A percentile compares a stretch with the other conserved stretches of the same genome.
phyloP scores from a whole-genome alignment of 2,329 filamentous ascomycete genomes.

The Cladophialophora psammophila region DNA sequence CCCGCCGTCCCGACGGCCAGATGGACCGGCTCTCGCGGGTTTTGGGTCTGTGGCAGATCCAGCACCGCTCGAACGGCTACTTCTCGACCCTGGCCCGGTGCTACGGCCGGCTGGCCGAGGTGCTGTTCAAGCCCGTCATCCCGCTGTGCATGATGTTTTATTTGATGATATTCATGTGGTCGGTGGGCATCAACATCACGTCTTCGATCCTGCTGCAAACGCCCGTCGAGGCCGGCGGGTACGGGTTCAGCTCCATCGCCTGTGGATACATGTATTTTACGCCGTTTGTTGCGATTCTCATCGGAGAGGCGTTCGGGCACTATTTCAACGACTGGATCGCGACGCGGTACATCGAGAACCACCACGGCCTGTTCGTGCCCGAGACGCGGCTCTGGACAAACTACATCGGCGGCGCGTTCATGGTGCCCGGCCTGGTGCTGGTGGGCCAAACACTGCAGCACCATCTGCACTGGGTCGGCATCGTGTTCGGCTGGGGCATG shows the following conservation, averaged over 20 bases:
- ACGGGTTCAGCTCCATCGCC: constrained; percentile 10
- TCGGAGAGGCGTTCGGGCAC: constrained; percentile 60
- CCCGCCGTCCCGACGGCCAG: constrained; percentile 38
- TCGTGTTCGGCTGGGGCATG: constrained; percentile 60
- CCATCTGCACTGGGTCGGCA: constrained; percentile 60
- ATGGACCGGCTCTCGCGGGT: constrained; percentile 32
- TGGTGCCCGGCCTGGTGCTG: constrained; percentile 58
- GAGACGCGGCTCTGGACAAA: constrained; percentile 61
- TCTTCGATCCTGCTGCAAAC: constrained; percentile 59
- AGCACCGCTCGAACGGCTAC: constrained; percentile 34
- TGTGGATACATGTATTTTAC: constrained; percentile 44
- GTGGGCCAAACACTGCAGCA: constrained; percentile 60
- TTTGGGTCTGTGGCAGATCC: constrained; percentile 40
- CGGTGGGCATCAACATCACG: constrained; percentile 63
- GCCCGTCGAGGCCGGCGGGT: constrained; percentile 37
- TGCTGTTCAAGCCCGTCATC: constrained; percentile 39
- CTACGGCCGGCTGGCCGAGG: constrained; percentile 45
- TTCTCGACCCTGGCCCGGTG: constrained; percentile 45
- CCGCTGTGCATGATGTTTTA: constrained; percentile 46
- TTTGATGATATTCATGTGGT: constrained; percentile 51
- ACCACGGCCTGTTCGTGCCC: constrained; percentile 63
- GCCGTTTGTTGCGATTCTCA: constrained; percentile 50
- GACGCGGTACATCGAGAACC: constrained; percentile 57
- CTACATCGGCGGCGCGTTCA: constrained; percentile 57
- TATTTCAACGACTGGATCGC: constrained; percentile 60